Conservation (phyloP, 306 rosid genomes). For the Malus domestica region ASM211411v1 NC_041793.1:3067501-3068000, state of each 20-base stretch:
- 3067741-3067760: constrained; percentile 17
- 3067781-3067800: constrained; percentile 47
- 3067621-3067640: too few relatives aligned
- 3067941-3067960: neutral
- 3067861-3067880: neutral
- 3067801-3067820: constrained; percentile 15
- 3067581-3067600: too few relatives aligned
- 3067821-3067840: neutral
- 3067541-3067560: too few relatives aligned
- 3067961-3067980: neutral
- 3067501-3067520: too few relatives aligned
- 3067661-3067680: constrained; percentile 2
- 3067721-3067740: constrained; percentile 58
- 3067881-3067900: too few relatives aligned
- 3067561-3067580: too few relatives aligned
- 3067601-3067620: too few relatives aligned
- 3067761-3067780: constrained; percentile 24
- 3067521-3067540: too few relatives aligned
- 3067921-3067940: neutral
- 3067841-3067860: neutral
- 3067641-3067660: neutral
- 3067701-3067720: constrained; percentile 56
- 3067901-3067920: neutral
- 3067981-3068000: too few relatives aligned
- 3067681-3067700: constrained; percentile 58